These are phyloP conservation scores for Alternaria incomplexa DNA, from an alignment of 2,329 filamentous ascomycete species.

Conservation along the genomic window DNA sequence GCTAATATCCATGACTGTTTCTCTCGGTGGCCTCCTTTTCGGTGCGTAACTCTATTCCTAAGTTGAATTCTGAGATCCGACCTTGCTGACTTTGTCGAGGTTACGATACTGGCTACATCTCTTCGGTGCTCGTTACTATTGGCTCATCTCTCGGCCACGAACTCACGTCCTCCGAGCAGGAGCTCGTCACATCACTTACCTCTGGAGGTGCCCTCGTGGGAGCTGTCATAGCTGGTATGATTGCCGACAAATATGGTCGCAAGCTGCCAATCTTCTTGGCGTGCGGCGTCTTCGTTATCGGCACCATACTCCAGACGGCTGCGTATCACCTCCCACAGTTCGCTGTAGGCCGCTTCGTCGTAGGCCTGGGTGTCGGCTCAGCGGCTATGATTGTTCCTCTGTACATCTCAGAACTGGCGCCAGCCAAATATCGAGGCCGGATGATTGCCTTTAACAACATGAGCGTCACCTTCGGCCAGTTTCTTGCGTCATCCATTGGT, in stretches of 20 bases:
- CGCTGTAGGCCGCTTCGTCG: slow-evolving; percentile 37
- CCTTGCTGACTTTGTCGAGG: slow-evolving; percentile 14
- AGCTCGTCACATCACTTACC: slow-evolving; percentile 48
- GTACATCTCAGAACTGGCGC: slow-evolving; percentile 39
- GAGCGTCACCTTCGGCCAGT: slow-evolving; percentile 38
- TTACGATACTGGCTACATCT: slow-evolving; percentile 50
- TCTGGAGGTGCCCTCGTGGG: slow-evolving; percentile 48
- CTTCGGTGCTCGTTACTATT: slow-evolving; percentile 47
- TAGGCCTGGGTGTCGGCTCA: slow-evolving; percentile 39
- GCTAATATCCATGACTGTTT: slow-evolving; percentile 38
- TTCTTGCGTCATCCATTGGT: slow-evolving; percentile 41
- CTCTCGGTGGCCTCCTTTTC: slow-evolving; percentile 37
- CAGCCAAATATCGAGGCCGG: slow-evolving; percentile 42
- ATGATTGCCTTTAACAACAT: slow-evolving; percentile 49
- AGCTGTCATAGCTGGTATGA: slow-evolving; percentile 46
- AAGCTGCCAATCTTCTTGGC: slow-evolving; percentile 38
- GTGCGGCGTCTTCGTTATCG: slow-evolving; percentile 37
- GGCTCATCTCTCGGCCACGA: slow-evolving; percentile 41
- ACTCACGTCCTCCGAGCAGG: slow-evolving; percentile 44
- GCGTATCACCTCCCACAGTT: slow-evolving; percentile 35
- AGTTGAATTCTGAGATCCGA: no score
- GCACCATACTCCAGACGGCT: slow-evolving; percentile 38
- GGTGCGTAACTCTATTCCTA: slow-evolving; percentile 15
- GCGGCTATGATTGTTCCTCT: slow-evolving; percentile 42
- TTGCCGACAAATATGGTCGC: slow-evolving; percentile 44